A percentile compares a stretch with the other conserved stretches of the same genome.
Conservation (phyloP, 495 filamentous ascomycete genomes). For the Peziza echinospora region DNA sequence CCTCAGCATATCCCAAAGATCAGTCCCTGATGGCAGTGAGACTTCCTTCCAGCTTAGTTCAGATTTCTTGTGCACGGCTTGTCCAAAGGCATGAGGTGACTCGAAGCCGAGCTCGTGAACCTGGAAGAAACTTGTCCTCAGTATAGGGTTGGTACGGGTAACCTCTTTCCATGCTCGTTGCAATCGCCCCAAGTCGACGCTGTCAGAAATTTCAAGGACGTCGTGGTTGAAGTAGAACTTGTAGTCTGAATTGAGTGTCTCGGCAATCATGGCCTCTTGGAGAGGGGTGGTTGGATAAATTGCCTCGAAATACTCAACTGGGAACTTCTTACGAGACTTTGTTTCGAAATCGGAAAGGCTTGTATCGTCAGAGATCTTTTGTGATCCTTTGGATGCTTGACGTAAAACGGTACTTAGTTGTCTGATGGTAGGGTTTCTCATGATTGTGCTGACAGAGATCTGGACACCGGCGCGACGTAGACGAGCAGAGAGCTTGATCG, state of each 20-base stretch:
- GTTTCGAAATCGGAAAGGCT: slow-evolving; percentile 20
- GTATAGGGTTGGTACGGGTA: slow-evolving; percentile 38
- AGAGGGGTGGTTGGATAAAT: slow-evolving; percentile 47
- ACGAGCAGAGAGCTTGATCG: slow-evolving; percentile 43
- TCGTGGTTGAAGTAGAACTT: slow-evolving; percentile 64
- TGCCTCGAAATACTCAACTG: slow-evolving; percentile 25
- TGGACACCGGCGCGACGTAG: slow-evolving; percentile 36
- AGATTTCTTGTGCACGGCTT: slow-evolving; percentile 30
- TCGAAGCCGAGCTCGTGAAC: slow-evolving; percentile 31
- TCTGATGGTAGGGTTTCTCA: slow-evolving; percentile 43
- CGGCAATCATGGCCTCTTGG: slow-evolving; percentile 62
- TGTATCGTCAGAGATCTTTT: slow-evolving; percentile 1
- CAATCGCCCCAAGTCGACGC: slow-evolving; percentile 31
- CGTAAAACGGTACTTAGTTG: slow-evolving; percentile 24
- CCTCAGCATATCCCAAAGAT: slow-evolving; percentile 13
- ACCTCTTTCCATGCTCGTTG: slow-evolving; percentile 38
- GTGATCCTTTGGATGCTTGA: background rate
- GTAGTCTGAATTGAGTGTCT: slow-evolving; percentile 45
- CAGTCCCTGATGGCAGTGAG: slow-evolving; percentile 6
- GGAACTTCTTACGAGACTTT: slow-evolving; percentile 16
- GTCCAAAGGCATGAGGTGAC: slow-evolving; percentile 33
- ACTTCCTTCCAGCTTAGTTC: slow-evolving; percentile 7
- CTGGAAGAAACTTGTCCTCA: slow-evolving; percentile 49
- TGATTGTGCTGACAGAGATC: slow-evolving; percentile 43
- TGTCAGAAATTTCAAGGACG: slow-evolving; percentile 30